phyloP scores from a whole-genome alignment of 768 basidiomycete species.

The Pleurotus salmoneostramineus region DNA sequence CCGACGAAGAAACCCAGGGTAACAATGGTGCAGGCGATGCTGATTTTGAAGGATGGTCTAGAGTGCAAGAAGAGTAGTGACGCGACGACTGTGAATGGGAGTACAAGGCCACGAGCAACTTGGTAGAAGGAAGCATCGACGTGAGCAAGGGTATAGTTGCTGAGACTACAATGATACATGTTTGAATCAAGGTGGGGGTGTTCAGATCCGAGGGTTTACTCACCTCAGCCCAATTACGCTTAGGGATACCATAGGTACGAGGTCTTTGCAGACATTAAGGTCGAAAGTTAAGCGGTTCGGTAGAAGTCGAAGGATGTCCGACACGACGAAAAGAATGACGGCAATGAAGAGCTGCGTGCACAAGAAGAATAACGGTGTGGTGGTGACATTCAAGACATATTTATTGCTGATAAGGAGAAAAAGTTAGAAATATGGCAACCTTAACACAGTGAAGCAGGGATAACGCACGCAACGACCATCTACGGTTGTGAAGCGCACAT shows the following conservation, averaged over 20 bases:
- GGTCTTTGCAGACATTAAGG: conserved; percentile 59
- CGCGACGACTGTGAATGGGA: conserved; percentile 91
- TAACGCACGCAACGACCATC: conserved; percentile 86
- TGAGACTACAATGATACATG: conserved; percentile 48
- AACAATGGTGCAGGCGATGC: conserved; percentile 74
- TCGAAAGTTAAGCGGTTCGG: conserved; percentile 68
- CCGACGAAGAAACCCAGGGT: conserved; percentile 92
- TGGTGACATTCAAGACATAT: conserved; percentile 81
- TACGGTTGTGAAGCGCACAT: conserved; percentile 19
- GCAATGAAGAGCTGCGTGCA: conserved; percentile 80
- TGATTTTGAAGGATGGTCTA: conserved; percentile 71
- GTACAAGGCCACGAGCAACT: conserved; percentile 89
- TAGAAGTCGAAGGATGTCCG: conserved; percentile 58
- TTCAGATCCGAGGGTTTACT: conserved; percentile 1
- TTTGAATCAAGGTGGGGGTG: not conserved
- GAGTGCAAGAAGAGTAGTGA: conserved; percentile 76
- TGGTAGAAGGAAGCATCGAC: conserved; percentile 96
- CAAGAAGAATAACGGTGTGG: conserved; percentile 83
- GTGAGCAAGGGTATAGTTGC: conserved; percentile 89
- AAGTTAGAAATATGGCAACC: not conserved
- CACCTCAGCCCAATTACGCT: conserved; percentile 86
- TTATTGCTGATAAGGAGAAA: conserved; percentile 58
- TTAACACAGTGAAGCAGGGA: not conserved
- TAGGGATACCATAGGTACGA: conserved; percentile 70
- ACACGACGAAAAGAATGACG: conserved; percentile 65